These are phyloP conservation scores for Orbilia oligospora DNA, from an alignment of 2,329 filamentous ascomycete species.

Conservation along the genomic window DNA sequence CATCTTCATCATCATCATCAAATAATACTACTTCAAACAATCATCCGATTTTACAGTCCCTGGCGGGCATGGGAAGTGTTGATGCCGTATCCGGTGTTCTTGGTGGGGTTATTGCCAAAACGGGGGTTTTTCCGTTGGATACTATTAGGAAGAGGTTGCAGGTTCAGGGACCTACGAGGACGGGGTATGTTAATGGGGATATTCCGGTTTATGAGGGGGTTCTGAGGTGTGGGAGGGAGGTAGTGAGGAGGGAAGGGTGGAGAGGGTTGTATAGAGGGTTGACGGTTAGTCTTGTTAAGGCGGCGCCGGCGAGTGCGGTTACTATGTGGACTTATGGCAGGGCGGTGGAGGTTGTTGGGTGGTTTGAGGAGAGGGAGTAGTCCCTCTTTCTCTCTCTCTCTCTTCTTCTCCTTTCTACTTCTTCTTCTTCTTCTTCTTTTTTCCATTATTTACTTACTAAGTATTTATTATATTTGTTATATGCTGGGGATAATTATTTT, in stretches of 20 bases:
- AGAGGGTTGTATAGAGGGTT: slow-evolving; percentile 89
- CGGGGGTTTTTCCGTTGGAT: slow-evolving; percentile 91
- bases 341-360: slow-evolving; percentile 74
- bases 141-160: slow-evolving; percentile 93
- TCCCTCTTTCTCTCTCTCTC: too few species aligned
- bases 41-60: background rate
- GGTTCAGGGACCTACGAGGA: slow-evolving; percentile 90
- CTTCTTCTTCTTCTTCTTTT: too few species aligned
- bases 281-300: slow-evolving; percentile 90
- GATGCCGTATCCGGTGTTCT: slow-evolving; percentile 86
- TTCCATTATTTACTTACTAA: too few species aligned
- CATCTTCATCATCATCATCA: too few species aligned
- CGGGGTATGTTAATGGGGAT: slow-evolving; percentile 83
- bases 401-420: too few species aligned
- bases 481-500: background rate
- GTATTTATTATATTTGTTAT: background rate
- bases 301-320: slow-evolving; percentile 90
- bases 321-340: slow-evolving; percentile 97
- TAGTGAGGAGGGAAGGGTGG: slow-evolving; percentile 80
- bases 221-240: slow-evolving; percentile 76
- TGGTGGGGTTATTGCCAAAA: slow-evolving; percentile 87
- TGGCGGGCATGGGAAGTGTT: slow-evolving; percentile 72
- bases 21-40: background rate
- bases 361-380: slow-evolving; percentile 64
- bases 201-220: slow-evolving; percentile 86